Conservation (phyloP, 495 filamentous ascomycete species). For the Tuber borchii region DNA sequence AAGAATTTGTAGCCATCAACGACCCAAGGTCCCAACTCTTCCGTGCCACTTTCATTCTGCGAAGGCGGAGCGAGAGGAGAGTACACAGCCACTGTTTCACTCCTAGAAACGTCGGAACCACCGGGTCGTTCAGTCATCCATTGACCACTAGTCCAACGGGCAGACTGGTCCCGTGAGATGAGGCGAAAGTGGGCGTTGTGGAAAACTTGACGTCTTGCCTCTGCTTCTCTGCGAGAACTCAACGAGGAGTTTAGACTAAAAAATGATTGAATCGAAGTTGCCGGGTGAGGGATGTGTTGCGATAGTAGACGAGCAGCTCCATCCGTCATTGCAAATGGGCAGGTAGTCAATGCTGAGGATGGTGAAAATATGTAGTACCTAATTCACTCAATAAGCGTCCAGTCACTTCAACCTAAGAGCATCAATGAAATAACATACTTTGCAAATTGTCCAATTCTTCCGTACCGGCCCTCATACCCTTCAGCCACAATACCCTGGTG, state of each 20-base stretch:
- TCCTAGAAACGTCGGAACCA: constrained; percentile 65
- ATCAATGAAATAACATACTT: constrained; percentile 43
- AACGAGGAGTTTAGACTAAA: constrained; percentile 10
- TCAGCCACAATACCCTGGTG: constrained; percentile 52
- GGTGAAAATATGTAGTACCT: constrained; percentile 59
- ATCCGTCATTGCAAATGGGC: constrained; percentile 65
- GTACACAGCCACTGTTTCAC: constrained; percentile 58
- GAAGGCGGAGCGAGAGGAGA: constrained; percentile 25
- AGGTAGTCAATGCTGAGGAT: constrained; percentile 57
- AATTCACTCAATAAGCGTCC: constrained; percentile 18
- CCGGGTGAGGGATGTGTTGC: constrained; percentile 47
- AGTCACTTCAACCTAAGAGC: not conserved
- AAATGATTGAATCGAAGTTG: constrained; percentile 29
- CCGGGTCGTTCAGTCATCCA: constrained; percentile 83
- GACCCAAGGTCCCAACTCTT: constrained; percentile 54
- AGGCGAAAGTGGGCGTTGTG: constrained; percentile 49
- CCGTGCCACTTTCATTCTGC: constrained; percentile 36
- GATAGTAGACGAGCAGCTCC: constrained; percentile 60
- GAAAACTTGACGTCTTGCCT: constrained; percentile 47
- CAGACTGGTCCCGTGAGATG: constrained; percentile 52
- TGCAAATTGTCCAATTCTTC: constrained; percentile 52
- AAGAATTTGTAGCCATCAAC: constrained; percentile 74
- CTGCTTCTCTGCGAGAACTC: constrained; percentile 22
- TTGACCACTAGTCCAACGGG: constrained; percentile 70
- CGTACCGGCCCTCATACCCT: constrained; percentile 52